phyloP scores from a whole-genome alignment of 306 rosid genomes.

The Medicago lupulina region DNA sequence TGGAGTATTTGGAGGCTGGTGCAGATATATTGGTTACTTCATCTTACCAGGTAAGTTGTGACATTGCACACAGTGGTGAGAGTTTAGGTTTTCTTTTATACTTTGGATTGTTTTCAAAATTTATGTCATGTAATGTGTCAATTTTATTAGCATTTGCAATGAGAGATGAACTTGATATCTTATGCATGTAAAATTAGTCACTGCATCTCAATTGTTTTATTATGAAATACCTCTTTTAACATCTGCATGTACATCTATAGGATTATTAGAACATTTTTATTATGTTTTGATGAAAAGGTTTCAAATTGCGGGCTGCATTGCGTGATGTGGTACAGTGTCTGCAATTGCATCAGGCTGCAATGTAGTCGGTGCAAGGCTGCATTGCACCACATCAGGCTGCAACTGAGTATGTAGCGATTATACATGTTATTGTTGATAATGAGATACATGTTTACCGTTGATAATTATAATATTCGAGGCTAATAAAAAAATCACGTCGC shows the following conservation, averaged over 20 bases:
- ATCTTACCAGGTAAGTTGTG: constrained; percentile 73
- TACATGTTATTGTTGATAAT: no score
- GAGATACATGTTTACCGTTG: no score
- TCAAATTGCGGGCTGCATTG: not conserved
- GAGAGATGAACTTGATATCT: not conserved
- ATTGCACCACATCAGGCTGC: no score
- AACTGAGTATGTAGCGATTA: not conserved
- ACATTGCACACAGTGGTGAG: not conserved
- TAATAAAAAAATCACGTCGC: no score
- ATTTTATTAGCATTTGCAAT: not conserved
- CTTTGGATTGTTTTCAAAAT: not conserved
- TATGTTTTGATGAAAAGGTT: not conserved
- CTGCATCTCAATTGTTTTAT: not conserved
- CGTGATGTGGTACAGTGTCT: not conserved
- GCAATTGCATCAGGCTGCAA: not conserved
- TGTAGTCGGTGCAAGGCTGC: no score
- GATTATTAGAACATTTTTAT: not conserved
- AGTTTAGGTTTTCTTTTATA: not conserved
- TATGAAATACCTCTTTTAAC: not conserved
- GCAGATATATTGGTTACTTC: constrained; percentile 85
- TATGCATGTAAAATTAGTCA: not conserved
- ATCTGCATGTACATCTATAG: not conserved
- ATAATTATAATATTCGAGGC: no score
- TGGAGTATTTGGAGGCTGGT: constrained; percentile 86
- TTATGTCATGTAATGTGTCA: not conserved